Base-by-base conservation (phyloP, 768 basidiomycete genomes). In the Sarcomyxa edulis region DNA sequence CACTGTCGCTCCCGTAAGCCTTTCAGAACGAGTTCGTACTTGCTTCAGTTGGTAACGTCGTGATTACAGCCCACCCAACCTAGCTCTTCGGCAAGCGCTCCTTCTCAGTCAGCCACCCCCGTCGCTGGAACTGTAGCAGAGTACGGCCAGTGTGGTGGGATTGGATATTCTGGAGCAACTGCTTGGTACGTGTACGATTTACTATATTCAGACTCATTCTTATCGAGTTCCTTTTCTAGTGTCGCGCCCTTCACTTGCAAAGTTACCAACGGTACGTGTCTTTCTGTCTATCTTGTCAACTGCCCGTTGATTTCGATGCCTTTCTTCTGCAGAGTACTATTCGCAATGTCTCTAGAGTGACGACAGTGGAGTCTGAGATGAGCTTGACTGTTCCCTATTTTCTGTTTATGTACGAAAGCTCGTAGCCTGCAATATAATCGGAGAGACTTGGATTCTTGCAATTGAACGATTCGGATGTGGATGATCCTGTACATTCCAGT, bases 121-220 rank as follows among this genome's bases (percentile, higher is more conserved):
- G 2, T n/a, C n/a, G 35, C 45, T 16, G 60, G 61, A 15, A 58
- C 63, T 9, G 59, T 62, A 3, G 49, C 61, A 5, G 55, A 68
- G 19, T 69, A 64, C 29, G 68, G 59, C 2, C 69, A 69, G 39
- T 71, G 68, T 37, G 69, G 69, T 47, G 69, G 69, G 10, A 59
- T 48, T 38, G 60, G 61, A 8, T 71, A 50, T 41, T 54, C 62
- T 8, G 68, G 68, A 8, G 40, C 60, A 11, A 69, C 64, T 19
- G 55, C 32, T 15, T 71, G 68, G 65, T 65, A 44, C 18, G 58
- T 48, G 18, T 29, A 6, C 11, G 11, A 2, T 18, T 11, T 1
- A 9, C n/a, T 11, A 4, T 5, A 27, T 11, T 29, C 11, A 2
- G n/a, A 26, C 14, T 32, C 16, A 29, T 31, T 18, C 33, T 31